Conservation (phyloP, 2,329 filamentous ascomycete genomes). For the Penicillium sp. region DNA sequence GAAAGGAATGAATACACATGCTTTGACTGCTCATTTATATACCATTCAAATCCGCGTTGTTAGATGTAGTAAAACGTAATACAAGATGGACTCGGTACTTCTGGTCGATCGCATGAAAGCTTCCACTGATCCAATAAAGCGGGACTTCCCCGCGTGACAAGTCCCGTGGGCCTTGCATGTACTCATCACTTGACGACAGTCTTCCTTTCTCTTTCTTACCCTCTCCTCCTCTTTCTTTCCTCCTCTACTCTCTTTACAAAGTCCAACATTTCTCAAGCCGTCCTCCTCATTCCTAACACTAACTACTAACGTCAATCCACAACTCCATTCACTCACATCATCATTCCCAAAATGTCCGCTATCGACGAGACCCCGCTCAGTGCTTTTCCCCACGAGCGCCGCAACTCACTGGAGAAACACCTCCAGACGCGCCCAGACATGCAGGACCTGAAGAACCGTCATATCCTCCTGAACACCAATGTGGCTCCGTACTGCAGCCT, state of each 20-base stretch:
- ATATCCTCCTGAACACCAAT: slow-evolving; percentile 69
- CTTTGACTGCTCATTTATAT: background rate
- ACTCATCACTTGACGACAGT: slow-evolving; percentile 24
- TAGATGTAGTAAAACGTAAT: background rate
- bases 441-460: slow-evolving; percentile 68
- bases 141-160: slow-evolving; percentile 27
- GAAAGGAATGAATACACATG: background rate
- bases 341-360: slow-evolving; percentile 10
- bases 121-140: slow-evolving; percentile 2
- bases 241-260: background rate
- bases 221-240: slow-evolving; percentile 7
- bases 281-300: slow-evolving; percentile 4
- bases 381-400: slow-evolving; percentile 53
- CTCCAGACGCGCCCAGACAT: slow-evolving; percentile 69
- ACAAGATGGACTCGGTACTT: background rate
- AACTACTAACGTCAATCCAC: background rate
- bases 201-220: background rate
- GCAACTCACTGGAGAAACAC: slow-evolving; percentile 73
- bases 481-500: slow-evolving; percentile 62
- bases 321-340: background rate
- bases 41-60: no score
- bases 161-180: slow-evolving; percentile 12
- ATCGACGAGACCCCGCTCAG: slow-evolving; percentile 64
- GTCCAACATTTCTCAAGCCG: background rate
- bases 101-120: background rate